Conservation (phyloP, 805 yeast genomes). For the Spathaspora sp. region DNA sequence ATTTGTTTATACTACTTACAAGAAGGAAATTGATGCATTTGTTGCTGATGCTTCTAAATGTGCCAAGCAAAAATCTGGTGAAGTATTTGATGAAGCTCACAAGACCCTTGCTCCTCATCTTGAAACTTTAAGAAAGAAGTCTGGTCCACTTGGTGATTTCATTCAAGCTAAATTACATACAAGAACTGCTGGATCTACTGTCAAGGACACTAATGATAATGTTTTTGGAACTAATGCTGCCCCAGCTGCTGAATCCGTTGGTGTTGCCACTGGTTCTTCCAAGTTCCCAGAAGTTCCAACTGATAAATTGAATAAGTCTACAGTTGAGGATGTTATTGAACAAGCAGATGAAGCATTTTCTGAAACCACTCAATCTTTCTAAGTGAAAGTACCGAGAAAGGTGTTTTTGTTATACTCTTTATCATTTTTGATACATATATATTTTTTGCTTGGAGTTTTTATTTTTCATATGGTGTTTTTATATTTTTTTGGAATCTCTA, state of each 20-base stretch:
- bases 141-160: slow-evolving; percentile 65
- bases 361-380: slow-evolving; percentile 1
- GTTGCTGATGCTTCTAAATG: slow-evolving; percentile 41
- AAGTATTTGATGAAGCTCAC: slow-evolving; percentile 34
- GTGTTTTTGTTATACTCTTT: background rate
- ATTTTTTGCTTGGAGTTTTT: background rate
- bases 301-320: slow-evolving; percentile 13
- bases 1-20: slow-evolving; percentile 65
- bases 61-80: slow-evolving; percentile 50
- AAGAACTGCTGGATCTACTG: slow-evolving; percentile 73
- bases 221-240: slow-evolving; percentile 21
- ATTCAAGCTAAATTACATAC: slow-evolving; percentile 54
- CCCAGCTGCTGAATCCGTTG: slow-evolving; percentile 25
- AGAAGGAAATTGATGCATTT: slow-evolving; percentile 71
- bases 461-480: background rate
- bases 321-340: slow-evolving; percentile 22
- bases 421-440: background rate
- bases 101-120: slow-evolving; percentile 54
- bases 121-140: slow-evolving; percentile 51
- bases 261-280: slow-evolving; percentile 30
- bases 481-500: background rate
- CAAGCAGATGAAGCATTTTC: slow-evolving; percentile 13
- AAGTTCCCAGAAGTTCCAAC: slow-evolving; percentile 42
- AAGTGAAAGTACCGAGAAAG: background rate
- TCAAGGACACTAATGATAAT: slow-evolving; percentile 32